Evolutionary conservation across 106 monocot genomes (phyloP).

Genomic region (Hemerocallis citrina): DNA sequence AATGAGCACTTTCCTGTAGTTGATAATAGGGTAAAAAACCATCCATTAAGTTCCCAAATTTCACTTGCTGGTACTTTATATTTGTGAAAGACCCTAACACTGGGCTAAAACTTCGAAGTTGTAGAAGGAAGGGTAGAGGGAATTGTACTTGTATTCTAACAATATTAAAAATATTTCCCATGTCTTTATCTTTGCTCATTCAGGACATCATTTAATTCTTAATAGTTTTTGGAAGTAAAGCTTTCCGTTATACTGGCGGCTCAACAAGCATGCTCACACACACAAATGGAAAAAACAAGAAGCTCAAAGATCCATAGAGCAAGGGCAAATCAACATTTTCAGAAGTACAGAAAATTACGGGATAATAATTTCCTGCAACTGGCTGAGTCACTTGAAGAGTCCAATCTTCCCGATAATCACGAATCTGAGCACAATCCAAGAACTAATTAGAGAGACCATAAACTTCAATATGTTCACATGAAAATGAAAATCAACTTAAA

Average conservation of each 20-base stretch:
- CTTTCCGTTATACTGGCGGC: too few relatives aligned
- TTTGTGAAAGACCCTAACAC: too few relatives aligned
- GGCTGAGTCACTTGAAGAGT: conserved; percentile 70
- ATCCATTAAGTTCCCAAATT: background rate
- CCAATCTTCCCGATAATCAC: conserved; percentile 81
- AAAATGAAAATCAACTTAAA: too few relatives aligned
- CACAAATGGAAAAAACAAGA: background rate
- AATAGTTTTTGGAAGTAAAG: background rate
- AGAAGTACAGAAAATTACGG: conserved; percentile 33
- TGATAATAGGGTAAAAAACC: background rate
- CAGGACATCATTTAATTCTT: background rate
- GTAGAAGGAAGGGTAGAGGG: too few relatives aligned
- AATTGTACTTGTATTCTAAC: too few relatives aligned
- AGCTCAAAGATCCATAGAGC: background rate
- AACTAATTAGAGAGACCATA: background rate
- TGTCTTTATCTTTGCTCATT: too few relatives aligned
- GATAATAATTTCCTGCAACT: conserved; percentile 88
- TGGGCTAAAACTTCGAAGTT: too few relatives aligned
- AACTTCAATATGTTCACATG: background rate
- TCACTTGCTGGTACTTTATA: background rate
- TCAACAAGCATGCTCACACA: too few relatives aligned
- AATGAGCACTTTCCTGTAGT: background rate
- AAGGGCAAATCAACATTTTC: background rate
- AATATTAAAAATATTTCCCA: too few relatives aligned
- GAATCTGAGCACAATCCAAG: conserved; percentile 29